These are phyloP conservation scores for Dictyostelium citrinum DNA, from an alignment of 78 protist genomes.

Conservation along the genomic window DNA sequence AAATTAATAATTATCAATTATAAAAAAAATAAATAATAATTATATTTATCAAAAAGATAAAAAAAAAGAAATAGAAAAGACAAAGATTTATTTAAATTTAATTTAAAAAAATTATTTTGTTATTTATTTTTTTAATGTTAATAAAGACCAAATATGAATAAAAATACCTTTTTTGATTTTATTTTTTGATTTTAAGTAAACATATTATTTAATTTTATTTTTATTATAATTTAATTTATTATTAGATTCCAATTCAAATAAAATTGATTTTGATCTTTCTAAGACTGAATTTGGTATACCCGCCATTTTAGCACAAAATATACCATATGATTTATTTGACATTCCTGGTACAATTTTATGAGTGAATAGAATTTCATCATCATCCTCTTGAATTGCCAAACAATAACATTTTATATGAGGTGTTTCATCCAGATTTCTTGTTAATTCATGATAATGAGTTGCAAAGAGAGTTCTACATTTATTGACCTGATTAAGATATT, in stretches of 20 bases:
- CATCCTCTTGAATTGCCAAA: conserved; percentile 75
- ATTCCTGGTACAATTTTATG: conserved; percentile 88
- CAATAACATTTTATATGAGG: conserved; percentile 6
- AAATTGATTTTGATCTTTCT: background rate
- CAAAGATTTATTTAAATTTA: too few relatives aligned
- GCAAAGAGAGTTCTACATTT: conserved; percentile 85
- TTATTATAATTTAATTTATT: background rate
- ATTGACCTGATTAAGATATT: conserved; percentile 49
- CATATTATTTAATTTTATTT: background rate
- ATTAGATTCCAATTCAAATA: conserved; percentile 2
- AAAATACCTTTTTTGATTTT: too few relatives aligned
- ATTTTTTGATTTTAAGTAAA: too few relatives aligned
- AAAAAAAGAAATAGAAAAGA: too few relatives aligned
- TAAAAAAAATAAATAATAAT: too few relatives aligned
- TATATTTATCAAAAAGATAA: too few relatives aligned
- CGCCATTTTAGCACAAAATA: conserved; percentile 95
- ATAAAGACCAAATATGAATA: too few relatives aligned
- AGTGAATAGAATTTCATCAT: conserved; percentile 26
- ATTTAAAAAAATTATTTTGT: too few relatives aligned
- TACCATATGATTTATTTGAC: conserved; percentile 91
- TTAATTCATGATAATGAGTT: conserved; percentile 91
- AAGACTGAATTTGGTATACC: conserved; percentile 76
- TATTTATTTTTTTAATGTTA: too few relatives aligned
- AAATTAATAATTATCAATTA: too few relatives aligned
- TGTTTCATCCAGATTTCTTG: background rate